Evolutionary conservation across 1,284 basidiomycete genomes (phyloP).

Genomic region (Hemileccinum hortonii): DNA sequence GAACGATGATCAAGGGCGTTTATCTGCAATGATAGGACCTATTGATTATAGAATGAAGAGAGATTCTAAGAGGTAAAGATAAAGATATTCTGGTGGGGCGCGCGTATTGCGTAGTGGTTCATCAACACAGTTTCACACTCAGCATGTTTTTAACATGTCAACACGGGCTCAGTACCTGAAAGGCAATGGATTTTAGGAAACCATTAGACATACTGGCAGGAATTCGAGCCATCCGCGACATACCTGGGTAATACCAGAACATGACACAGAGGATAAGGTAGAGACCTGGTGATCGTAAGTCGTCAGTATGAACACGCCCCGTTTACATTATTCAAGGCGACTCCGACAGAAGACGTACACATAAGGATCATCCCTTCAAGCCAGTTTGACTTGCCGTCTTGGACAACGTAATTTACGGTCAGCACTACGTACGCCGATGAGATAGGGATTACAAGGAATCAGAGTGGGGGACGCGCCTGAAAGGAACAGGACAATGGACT

Average conservation of each 20-base stretch:
- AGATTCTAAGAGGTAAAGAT: no score
- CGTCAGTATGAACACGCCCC: conserved; percentile 2
- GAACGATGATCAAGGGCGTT: no score
- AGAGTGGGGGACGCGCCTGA: conserved; percentile 32
- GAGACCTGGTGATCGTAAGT: conserved; percentile 35
- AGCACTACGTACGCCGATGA: conserved; percentile 45
- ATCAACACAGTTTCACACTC: no score
- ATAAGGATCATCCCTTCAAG: conserved; percentile 74
- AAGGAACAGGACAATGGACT: conserved; percentile 63
- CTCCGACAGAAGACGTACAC: conserved; percentile 37
- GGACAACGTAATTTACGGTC: conserved; percentile 77
- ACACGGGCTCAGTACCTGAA: no score
- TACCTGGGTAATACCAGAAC: conserved; percentile 48
- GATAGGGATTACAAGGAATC: not conserved
- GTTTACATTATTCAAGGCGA: no score
- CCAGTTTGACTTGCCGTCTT: conserved; percentile 86
- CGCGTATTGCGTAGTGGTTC: no score
- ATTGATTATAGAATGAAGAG: no score
- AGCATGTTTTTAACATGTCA: no score
- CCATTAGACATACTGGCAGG: no score
- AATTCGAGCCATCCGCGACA: conserved; percentile 26
- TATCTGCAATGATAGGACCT: no score
- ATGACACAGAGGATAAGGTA: conserved; percentile 38
- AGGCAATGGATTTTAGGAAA: no score
- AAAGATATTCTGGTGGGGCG: no score